A percentile compares a stretch with the other conserved stretches of the same genome.
phyloP scores from a whole-genome alignment of 2,329 filamentous ascomycete genomes.

The Aspergillus terreus region DNA sequence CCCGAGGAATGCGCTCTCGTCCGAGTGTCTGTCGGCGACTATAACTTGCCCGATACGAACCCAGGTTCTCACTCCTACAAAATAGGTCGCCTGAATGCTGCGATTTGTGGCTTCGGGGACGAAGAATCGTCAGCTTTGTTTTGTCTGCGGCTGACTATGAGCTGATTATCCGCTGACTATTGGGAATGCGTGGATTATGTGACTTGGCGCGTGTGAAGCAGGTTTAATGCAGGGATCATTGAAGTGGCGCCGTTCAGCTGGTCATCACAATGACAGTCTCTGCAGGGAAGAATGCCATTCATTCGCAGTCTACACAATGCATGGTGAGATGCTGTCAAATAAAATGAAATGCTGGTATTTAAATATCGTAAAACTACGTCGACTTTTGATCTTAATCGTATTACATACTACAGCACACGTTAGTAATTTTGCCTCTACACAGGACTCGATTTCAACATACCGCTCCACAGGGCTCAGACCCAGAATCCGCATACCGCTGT shows the following conservation, averaged over 20 bases:
- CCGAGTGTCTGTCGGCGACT: not conserved
- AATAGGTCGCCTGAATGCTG: too few relatives aligned
- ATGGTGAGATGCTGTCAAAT: not conserved
- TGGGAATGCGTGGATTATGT: not conserved
- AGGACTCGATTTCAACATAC: constrained; percentile 23
- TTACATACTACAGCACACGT: not conserved
- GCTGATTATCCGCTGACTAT: not conserved
- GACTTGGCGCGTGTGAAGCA: not conserved
- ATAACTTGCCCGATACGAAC: not conserved
- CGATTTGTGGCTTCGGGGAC: too few relatives aligned
- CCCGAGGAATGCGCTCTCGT: not conserved
- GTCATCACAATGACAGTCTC: not conserved
- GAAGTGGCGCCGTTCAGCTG: not conserved
- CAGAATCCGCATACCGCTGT: constrained; percentile 63
- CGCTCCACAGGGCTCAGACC: constrained; percentile 64
- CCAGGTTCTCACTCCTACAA: too few relatives aligned
- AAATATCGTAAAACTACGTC: not conserved
- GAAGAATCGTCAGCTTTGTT: too few relatives aligned
- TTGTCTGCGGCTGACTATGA: too few relatives aligned
- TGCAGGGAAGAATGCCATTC: not conserved
- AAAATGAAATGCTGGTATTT: not conserved
- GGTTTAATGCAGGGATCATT: too few relatives aligned
- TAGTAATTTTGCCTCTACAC: not conserved
- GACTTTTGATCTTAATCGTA: constrained; percentile 1
- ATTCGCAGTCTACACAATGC: not conserved